phyloP scores from a whole-genome alignment of 164 flowering plant species.

The Buxus sempervirens region DNA sequence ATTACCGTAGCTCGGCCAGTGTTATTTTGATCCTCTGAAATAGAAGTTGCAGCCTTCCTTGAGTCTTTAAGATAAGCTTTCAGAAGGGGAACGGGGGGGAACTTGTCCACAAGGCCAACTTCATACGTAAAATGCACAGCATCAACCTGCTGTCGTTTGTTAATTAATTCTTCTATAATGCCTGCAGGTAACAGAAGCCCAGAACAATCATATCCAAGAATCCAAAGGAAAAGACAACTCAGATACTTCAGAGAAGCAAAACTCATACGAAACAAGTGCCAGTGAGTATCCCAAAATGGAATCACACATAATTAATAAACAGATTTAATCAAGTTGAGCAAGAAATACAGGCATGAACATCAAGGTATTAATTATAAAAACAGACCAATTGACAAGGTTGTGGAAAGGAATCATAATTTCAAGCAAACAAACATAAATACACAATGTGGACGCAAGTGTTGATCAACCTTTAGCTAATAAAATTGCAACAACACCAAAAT shows the following conservation, averaged over 20 bases:
- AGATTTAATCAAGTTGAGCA: neutral
- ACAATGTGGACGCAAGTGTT: neutral
- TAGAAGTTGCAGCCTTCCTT: constrained; percentile 63
- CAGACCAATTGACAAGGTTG: neutral
- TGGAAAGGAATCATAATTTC: neutral
- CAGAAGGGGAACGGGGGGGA: constrained; percentile 83
- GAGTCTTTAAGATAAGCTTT: constrained; percentile 84
- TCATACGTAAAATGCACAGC: constrained; percentile 93
- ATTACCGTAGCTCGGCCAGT: constrained; percentile 69
- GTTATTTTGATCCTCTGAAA: constrained; percentile 65
- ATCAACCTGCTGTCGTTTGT: constrained; percentile 92
- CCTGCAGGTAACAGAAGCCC: constrained; percentile 40
- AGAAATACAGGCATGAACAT: neutral
- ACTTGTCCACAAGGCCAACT: constrained; percentile 79
- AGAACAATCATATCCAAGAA: neutral
- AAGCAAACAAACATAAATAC: neutral
- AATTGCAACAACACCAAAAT: neutral
- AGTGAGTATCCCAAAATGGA: neutral
- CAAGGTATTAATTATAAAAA: too few relatives aligned
- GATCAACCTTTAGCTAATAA: neutral
- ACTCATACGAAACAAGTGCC: neutral
- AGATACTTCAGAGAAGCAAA: neutral
- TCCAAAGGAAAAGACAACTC: neutral
- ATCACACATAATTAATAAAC: neutral
- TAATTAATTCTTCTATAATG: constrained; percentile 86